Base-by-base conservation (phyloP, 2,329 filamentous ascomycete species). In the Zarea fungicola region DNA sequence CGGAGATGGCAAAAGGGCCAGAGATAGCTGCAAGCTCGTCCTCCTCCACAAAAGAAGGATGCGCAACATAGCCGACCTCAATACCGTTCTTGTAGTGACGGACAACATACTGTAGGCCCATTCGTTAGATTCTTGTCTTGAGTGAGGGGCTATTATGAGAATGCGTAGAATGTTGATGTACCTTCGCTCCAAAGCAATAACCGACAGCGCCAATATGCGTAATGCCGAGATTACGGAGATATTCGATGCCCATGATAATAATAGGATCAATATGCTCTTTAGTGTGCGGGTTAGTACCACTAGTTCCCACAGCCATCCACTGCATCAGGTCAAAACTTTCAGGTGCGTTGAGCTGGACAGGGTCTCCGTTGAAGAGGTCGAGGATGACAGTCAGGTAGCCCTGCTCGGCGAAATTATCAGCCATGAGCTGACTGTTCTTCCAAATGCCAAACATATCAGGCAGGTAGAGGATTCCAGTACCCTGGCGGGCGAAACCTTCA, bases 171-270 rank as follows among this genome's bases (percentile, higher is more conserved):
- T 29, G 8, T 7, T 13, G 39, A 21, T 65, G 59, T 72, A 78
- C 49, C 81, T 77, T 78, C 14, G 77, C 81, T 2, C 83, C 83
- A 57, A 81, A 85, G 63, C 83, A 85, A 64, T 85, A 85, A 3
- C 82, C 83, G 0, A 78, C 76, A 2, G 71, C 75, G 4, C 71
- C 80, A 48, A 86, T 67, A 48, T 69, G 74, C 43, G 70, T 70
- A 18, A 76, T 65, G 16, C 77, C 76, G 28, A 73, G 63, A n/a
- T 67, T 65, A 45, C 63, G 76, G 46, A 89, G 62, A 48, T 78
- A 73, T 62, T 80, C 78, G 60, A 86, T 63, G 28, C 57, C 61
- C 28, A 61, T 58, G 21, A 61, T 54, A 25, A 66, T 54, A 16
- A 69, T 56, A 31, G 64, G 60, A 39, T 71, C 68, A 18, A 70